Base-by-base conservation (phyloP, 1,139 yeast species). In the Saccharomyces hybrid region DNA sequence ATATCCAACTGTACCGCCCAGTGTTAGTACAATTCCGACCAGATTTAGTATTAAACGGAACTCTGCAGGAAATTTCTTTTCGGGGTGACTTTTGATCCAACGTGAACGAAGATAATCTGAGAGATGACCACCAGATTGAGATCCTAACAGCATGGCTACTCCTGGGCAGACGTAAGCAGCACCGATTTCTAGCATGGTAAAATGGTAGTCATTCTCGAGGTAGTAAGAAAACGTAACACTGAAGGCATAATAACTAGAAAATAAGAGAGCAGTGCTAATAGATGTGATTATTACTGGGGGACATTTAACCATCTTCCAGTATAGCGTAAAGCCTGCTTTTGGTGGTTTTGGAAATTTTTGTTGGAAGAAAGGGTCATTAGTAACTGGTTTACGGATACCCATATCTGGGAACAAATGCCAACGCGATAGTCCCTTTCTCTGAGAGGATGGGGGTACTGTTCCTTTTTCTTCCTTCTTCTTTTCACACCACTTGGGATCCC, bases 151-250 rank as follows among this genome's bases (percentile, higher is more conserved):
- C 58, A 82, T 70, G 0, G 83, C 76, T 0, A 71, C 60, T 0
- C 85, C 86, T 0, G 85, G 85, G 56, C 82, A 80, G 4, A 80
- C 67, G 58, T 80, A 82, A 0, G 83, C 73, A 4, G 78, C 67
- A 52, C 83, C 78, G 0, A 75, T 71, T 31, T 73, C 67, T 2
- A 77, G 58, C 26, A 67, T 63, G 1, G 71, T 67, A 57, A 74
- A 77, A 7, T 67, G 58, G 59, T 81, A 81, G 2, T 71, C 62
- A 0, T 65, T 60, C 47, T 73, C 68, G 46, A 82, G 67, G 12
- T 72, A 70, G 29, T 73, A 72, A 0, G 83, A 66, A 59, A 79
- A 78, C 0, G 82, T 78, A 9, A 82, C 81, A 58, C 78, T 76
- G 56, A 81, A 71, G 0, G 78, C 84, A 59, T 82, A 82, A 59